These are phyloP conservation scores for Xylaria polymorpha DNA, from an alignment of 2,329 filamentous ascomycete genomes.

Conservation along the genomic window DNA sequence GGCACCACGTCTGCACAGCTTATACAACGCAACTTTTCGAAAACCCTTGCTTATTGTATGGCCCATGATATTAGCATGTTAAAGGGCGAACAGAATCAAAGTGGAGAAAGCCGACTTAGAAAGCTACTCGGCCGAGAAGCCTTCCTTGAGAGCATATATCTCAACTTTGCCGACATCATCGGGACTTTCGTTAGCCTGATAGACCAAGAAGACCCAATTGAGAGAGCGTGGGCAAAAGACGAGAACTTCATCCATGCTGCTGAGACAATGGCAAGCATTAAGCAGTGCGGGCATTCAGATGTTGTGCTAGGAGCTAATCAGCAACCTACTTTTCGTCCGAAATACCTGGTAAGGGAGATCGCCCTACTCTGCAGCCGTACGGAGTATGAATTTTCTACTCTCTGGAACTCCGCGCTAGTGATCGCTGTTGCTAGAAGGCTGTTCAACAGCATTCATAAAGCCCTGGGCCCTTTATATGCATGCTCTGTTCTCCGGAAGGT, in stretches of 20 bases:
- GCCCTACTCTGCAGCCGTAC: conserved; percentile 81
- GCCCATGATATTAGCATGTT: conserved; percentile 74
- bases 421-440: conserved; percentile 80
- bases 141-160: conserved; percentile 72
- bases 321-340: conserved; percentile 86
- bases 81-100: conserved; percentile 57
- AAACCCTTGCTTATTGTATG: conserved; percentile 84
- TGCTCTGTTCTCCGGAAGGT: conserved; percentile 89
- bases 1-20: conserved; percentile 66
- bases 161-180: conserved; percentile 81
- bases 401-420: conserved; percentile 83
- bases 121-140: conserved; percentile 74
- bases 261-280: conserved; percentile 75
- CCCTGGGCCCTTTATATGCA: conserved; percentile 86
- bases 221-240: conserved; percentile 72
- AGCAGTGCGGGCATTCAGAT: conserved; percentile 72
- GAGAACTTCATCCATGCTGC: conserved; percentile 69
- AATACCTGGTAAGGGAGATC: conserved; percentile 79
- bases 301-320: conserved; percentile 78
- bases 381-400: conserved; percentile 68
- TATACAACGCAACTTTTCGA: conserved; percentile 77
- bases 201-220: conserved; percentile 79
- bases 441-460: conserved; percentile 82
- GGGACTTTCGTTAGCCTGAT: conserved; percentile 80
- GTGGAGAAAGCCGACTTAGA: conserved; percentile 74